Evolutionary conservation across 2,329 filamentous ascomycete species (phyloP), one percentile per base, ranked within the genome.

Genomic region (Colletotrichum eleusines): DNA sequence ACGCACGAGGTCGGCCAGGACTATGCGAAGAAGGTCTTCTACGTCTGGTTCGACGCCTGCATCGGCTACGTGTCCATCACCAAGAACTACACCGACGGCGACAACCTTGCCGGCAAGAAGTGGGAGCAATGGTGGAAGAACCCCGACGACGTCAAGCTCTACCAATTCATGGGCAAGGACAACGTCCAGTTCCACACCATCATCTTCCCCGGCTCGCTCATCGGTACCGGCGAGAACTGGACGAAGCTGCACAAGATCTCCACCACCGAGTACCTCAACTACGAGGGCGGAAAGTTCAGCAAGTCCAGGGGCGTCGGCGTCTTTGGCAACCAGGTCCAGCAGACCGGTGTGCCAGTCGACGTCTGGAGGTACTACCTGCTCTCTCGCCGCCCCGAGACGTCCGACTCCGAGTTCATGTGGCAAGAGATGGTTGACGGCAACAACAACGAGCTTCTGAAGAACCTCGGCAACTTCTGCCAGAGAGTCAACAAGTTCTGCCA

Each of bases 51-150:
- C 57, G 76, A 78, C 46, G 72, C 72, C 8, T 73, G 72, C 63
- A 73, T 73, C 51, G 72, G 95, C 26, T 98, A 98, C 79, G 91
- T 94, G n/a, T 97, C 94, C 1, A 98, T 98, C 75, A 97, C 95
- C 1, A 94, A 93, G 74, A 94, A 90, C 76, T 97, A 97, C 80
- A 97, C 94, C 6, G 85, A 89, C 65, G 78, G 80, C 18, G 80
- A 81, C 63, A 78, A 86, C 71, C 73, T 79, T 18, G 76, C 78
- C 4, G 82, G 84, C 51, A 87, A 90, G 54, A 87, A 97, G 73
- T 98, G 95, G 95, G 91, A 97, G 84, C 88, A 93, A 78, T 98
- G 95, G 95, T 98, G 95, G 95, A 91, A 92, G 78, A 92, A 97
- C 80, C 94, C 94, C 0, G 91, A 97, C 54, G 87, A 97, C 42